Evolutionary conservation across 768 basidiomycete species (phyloP).

Genomic region (Amanita subjunquillea): DNA sequence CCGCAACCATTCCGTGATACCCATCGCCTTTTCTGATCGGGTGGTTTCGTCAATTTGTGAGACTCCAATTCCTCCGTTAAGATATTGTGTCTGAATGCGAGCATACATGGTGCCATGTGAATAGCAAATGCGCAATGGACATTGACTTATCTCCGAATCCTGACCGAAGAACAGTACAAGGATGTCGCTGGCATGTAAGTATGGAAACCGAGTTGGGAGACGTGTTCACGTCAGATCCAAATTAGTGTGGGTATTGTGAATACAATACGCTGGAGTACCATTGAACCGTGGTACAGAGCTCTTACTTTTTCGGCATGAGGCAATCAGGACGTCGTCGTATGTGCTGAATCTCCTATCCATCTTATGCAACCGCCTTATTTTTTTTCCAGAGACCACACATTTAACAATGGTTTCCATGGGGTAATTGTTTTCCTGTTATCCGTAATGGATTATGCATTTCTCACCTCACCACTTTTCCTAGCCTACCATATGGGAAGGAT

Average conservation of each 20-base stretch:
- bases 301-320: constrained; percentile 31
- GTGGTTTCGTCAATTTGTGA: constrained; percentile 57
- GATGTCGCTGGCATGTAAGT: constrained; percentile 61
- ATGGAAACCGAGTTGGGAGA: background rate
- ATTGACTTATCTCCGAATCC: constrained; percentile 68
- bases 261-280: constrained; percentile 47
- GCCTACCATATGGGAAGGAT: constrained; percentile 38
- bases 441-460: background rate
- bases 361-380: background rate
- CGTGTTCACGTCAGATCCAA: background rate
- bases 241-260: constrained; percentile 48
- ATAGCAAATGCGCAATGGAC: constrained; percentile 82
- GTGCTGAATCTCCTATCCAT: constrained; percentile 5
- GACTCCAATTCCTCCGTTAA: constrained; percentile 9
- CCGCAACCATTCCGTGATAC: background rate
- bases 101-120: constrained; percentile 77
- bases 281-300: constrained; percentile 35
- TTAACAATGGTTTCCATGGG: constrained; percentile 63
- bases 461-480: constrained; percentile 9
- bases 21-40: constrained; percentile 12
- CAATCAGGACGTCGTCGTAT: constrained; percentile 33
- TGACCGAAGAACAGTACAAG: constrained; percentile 66
- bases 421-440: constrained; percentile 23
- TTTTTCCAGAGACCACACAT: constrained; percentile 40
- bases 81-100: constrained; percentile 10